phyloP scores from a whole-genome alignment of 345 rosid genomes.

The Triadica sebifera region DNA sequence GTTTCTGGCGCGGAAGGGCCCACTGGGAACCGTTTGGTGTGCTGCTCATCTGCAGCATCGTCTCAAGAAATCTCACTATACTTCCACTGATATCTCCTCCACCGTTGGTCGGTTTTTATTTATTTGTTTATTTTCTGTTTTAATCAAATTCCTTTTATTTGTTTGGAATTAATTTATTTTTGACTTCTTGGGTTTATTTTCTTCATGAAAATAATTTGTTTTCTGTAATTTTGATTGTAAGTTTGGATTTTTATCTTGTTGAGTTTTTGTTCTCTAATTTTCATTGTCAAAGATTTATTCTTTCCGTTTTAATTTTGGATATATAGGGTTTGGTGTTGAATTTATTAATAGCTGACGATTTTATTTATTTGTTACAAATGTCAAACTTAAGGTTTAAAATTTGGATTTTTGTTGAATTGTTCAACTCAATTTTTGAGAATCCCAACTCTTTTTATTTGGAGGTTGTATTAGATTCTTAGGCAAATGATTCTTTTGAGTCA shows the following conservation, averaged over 20 bases:
- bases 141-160: neutral
- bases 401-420: neutral
- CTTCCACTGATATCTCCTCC: slow-evolving; percentile 61
- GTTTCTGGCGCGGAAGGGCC: slow-evolving; percentile 67
- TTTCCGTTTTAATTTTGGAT: no score
- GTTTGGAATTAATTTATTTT: neutral
- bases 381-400: neutral
- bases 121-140: neutral
- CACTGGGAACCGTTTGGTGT: slow-evolving; percentile 79
- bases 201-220: neutral
- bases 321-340: neutral
- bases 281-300: no score
- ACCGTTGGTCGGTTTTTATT: slow-evolving; percentile 63
- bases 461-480: neutral
- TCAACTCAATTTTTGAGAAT: neutral
- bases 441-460: neutral
- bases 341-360: neutral
- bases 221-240: neutral
- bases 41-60: slow-evolving; percentile 83
- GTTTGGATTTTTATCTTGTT: neutral
- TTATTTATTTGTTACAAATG: neutral
- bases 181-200: neutral
- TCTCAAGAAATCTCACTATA: slow-evolving; percentile 76
- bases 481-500: neutral
- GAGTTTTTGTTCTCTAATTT: neutral